phyloP scores from a whole-genome alignment of 2,329 filamentous ascomycete genomes.

The Sporothrix pseudoabietina region DNA sequence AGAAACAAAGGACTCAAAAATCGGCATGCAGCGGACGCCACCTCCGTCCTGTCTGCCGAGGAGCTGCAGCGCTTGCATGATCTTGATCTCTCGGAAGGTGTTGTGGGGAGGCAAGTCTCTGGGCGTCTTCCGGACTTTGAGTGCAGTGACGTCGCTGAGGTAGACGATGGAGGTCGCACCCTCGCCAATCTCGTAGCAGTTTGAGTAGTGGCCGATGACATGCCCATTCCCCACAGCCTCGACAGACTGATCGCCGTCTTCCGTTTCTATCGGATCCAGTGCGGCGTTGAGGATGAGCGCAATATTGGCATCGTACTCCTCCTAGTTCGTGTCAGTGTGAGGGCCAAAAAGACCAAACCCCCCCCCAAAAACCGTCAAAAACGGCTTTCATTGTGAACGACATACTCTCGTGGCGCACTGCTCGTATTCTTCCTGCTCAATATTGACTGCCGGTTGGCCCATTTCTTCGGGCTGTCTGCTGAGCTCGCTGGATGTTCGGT shows the following conservation, averaged over 20 bases:
- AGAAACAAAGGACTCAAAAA: conserved; percentile 52
- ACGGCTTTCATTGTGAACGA: too few relatives aligned
- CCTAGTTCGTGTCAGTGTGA: neutral
- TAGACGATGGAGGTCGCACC: conserved; percentile 86
- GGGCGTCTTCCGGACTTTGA: conserved; percentile 83
- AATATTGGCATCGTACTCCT: neutral
- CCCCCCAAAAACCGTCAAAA: too few relatives aligned
- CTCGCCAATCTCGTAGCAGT: conserved; percentile 58
- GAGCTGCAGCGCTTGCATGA: conserved; percentile 52
- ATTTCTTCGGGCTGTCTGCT: neutral
- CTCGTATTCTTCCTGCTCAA: neutral
- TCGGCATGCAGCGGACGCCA: conserved; percentile 61
- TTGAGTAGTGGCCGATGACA: conserved; percentile 55
- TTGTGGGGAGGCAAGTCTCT: conserved; percentile 79
- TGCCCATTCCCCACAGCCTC: conserved; percentile 46
- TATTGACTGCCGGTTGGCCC: neutral
- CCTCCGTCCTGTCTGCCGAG: conserved; percentile 51
- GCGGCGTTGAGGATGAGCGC: neutral
- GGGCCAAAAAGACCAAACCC: too few relatives aligned
- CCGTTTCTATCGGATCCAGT: neutral
- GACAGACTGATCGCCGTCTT: neutral
- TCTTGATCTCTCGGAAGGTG: conserved; percentile 74
- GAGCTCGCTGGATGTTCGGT: neutral
- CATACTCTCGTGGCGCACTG: too few relatives aligned
- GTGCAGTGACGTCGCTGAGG: conserved; percentile 63